phyloP scores from a whole-genome alignment of 345 rosid species.

The Salix brachista region DNA sequence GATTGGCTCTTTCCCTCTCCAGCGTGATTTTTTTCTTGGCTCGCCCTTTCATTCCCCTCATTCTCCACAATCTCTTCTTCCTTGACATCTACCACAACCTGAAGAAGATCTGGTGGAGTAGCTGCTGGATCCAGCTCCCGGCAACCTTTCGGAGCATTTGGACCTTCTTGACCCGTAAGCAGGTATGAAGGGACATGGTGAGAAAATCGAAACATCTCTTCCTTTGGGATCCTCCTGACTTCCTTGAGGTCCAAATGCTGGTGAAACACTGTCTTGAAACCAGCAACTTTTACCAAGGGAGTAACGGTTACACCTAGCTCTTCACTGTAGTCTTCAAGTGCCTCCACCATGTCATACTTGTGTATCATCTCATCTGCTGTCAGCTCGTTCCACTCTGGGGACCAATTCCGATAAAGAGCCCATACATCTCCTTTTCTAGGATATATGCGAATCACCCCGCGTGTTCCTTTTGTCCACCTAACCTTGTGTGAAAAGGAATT shows the following conservation, averaged over 20 bases:
- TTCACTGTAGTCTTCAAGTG: slow-evolving; percentile 21
- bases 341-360: slow-evolving; percentile 28
- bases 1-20: background rate
- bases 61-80: slow-evolving; percentile 33
- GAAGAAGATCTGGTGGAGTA: slow-evolving; percentile 23
- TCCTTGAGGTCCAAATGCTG: slow-evolving; percentile 23
- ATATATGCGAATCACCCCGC: slow-evolving; percentile 19
- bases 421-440: slow-evolving; percentile 24
- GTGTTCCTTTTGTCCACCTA: slow-evolving; percentile 15
- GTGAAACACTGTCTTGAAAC: slow-evolving; percentile 25
- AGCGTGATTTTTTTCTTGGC: slow-evolving; percentile 2
- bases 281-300: slow-evolving; percentile 25
- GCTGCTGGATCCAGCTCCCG: slow-evolving; percentile 30
- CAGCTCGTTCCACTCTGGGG: slow-evolving; percentile 25
- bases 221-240: slow-evolving; percentile 14
- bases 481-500: slow-evolving; percentile 26
- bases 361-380: slow-evolving; percentile 22
- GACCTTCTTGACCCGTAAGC: slow-evolving; percentile 26
- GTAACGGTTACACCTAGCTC: slow-evolving; percentile 14
- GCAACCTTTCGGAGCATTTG: slow-evolving; percentile 26
- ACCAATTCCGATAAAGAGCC: slow-evolving; percentile 28
- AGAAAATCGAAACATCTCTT: slow-evolving; percentile 26
- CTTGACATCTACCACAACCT: slow-evolving; percentile 29
- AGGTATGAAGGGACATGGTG: slow-evolving; percentile 23
- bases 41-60: slow-evolving; percentile 13